Percentiles rank a stretch among this genome's conserved stretches.
Conservation (phyloP, 805 yeast species). For the Pichia sporocuriosa region DNA sequence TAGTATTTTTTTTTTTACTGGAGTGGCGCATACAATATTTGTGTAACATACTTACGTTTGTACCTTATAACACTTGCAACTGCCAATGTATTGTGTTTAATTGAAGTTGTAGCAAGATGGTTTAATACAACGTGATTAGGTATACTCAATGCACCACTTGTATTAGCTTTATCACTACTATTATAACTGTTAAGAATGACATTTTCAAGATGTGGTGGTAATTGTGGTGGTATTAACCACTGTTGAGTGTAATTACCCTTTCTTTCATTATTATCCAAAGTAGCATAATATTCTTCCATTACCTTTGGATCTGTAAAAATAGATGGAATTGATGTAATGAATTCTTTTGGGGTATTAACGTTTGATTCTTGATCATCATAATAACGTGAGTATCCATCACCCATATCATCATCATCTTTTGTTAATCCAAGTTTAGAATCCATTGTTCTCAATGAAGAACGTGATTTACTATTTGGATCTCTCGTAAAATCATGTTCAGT, state of each 20-base stretch:
- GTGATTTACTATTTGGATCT: slow-evolving; percentile 22
- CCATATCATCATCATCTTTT: slow-evolving; percentile 74
- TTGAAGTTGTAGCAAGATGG: slow-evolving; percentile 92
- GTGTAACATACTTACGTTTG: slow-evolving; percentile 83
- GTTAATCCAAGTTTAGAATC: slow-evolving; percentile 61
- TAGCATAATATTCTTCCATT: slow-evolving; percentile 78
- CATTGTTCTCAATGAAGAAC: slow-evolving; percentile 31
- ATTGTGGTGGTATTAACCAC: slow-evolving; percentile 83
- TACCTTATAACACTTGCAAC: slow-evolving; percentile 89
- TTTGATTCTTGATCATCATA: slow-evolving; percentile 40
- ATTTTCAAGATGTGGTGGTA: slow-evolving; percentile 94
- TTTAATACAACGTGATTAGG: slow-evolving; percentile 93
- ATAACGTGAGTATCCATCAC: slow-evolving; percentile 70
- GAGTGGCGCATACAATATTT: slow-evolving; percentile 83
- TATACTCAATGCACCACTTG: slow-evolving; percentile 82
- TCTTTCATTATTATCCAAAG: slow-evolving; percentile 47
- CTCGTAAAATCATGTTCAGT: slow-evolving; percentile 24
- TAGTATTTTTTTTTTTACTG: slow-evolving; percentile 30
- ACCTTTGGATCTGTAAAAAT: slow-evolving; percentile 80
- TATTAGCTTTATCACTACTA: slow-evolving; percentile 62
- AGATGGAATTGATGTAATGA: slow-evolving; percentile 63
- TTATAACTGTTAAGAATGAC: slow-evolving; percentile 79
- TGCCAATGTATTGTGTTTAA: slow-evolving; percentile 87
- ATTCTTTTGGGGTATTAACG: slow-evolving; percentile 32
- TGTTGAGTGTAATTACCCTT: slow-evolving; percentile 24